Percentiles rank a stretch among this genome's conserved stretches.
Evolutionary conservation across 2,329 filamentous ascomycete species (phyloP).

Genomic region (Pestalotiopsis fici): DNA sequence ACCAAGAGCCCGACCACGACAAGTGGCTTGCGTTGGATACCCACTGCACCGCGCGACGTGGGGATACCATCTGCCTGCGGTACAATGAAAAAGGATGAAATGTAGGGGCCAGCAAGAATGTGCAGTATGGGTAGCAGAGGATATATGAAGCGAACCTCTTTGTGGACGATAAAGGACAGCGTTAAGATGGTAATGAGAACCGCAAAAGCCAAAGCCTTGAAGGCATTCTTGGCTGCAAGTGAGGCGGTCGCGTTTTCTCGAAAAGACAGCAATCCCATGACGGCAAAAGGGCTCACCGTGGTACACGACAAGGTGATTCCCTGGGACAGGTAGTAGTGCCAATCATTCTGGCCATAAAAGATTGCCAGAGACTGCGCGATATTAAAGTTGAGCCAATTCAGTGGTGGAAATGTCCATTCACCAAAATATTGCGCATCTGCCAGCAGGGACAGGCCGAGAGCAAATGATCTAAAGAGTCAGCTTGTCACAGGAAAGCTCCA

Average conservation of each 20-base stretch:
- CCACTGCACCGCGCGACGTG: slow-evolving; percentile 25
- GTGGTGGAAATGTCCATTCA: slow-evolving; percentile 83
- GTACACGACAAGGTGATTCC: slow-evolving; percentile 86
- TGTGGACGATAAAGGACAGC: slow-evolving; percentile 85
- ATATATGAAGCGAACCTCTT: slow-evolving; percentile 96
- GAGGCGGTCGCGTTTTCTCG: slow-evolving; percentile 33
- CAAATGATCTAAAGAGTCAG: slow-evolving; percentile 36
- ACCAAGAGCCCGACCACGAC: slow-evolving; percentile 59
- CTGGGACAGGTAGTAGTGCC: slow-evolving; percentile 92
- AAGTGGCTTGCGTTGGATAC: slow-evolving; percentile 52
- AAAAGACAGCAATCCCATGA: slow-evolving; percentile 62
- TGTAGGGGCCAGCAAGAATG: slow-evolving; percentile 70
- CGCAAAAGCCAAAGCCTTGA: slow-evolving; percentile 57
- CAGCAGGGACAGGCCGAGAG: slow-evolving; percentile 64
- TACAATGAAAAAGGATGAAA: slow-evolving; percentile 65
- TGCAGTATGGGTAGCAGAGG: slow-evolving; percentile 87
- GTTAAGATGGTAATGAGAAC: slow-evolving; percentile 59
- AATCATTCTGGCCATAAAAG: slow-evolving; percentile 89
- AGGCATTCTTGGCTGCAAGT: slow-evolving; percentile 40
- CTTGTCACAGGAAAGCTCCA: not conserved
- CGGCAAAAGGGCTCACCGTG: slow-evolving; percentile 76
- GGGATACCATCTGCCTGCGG: slow-evolving; percentile 26
- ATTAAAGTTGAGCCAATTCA: slow-evolving; percentile 90
- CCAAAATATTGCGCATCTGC: slow-evolving; percentile 81
- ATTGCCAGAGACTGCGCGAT: slow-evolving; percentile 82